Base-by-base conservation (phyloP, 2,329 filamentous ascomycete genomes). In the Celoporthe dispersa region DNA sequence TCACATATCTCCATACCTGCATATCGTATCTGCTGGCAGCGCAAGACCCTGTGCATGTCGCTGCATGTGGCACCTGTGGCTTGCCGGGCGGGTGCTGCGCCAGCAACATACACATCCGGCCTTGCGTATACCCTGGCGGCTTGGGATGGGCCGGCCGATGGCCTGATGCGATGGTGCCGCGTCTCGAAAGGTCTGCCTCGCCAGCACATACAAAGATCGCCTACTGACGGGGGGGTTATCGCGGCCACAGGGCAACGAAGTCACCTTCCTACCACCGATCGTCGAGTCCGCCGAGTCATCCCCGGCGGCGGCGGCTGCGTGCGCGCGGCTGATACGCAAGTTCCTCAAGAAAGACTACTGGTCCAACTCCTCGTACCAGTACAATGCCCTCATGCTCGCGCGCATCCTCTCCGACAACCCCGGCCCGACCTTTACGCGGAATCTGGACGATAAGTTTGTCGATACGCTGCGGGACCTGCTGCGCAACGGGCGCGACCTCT, bases 231-330 rank as follows among this genome's bases (percentile, higher is more conserved):
- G 33, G 33, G 16, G 57, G 19, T 25, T n/a, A n/a, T 35, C 37
- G 25, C 28, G 7, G 14, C 6, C 22, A 16, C 5, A 94, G 87
- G 93, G 91, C 78, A 92, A 97, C 79, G 96, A 98, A 83, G 94
- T 97, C 73, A 90, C 97, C 71, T 93, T 94, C 78, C 91, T 98
- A 48, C 96, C 96, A 11, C 89, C 91, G 70, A 98, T 99, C 74
- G 96, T 99, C 83, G 96, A 98, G 78, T 89, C 92, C 66, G 94
- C 94, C 84, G 96, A 98, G 80, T 97, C 94, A 37, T 97, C 93
- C 62, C 95, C 96, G 11, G 84, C 85, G 62, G 96, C 96, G 7
- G 94, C 95, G 33, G 89, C 91, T 73, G 92, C 94, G 76, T 93
- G 93, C 75, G 94, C 94, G 64, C 84, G 88, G 74, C 85, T 92